phyloP scores from a whole-genome alignment of 2,329 filamentous ascomycete genomes.

The Alternaria sp. region DNA sequence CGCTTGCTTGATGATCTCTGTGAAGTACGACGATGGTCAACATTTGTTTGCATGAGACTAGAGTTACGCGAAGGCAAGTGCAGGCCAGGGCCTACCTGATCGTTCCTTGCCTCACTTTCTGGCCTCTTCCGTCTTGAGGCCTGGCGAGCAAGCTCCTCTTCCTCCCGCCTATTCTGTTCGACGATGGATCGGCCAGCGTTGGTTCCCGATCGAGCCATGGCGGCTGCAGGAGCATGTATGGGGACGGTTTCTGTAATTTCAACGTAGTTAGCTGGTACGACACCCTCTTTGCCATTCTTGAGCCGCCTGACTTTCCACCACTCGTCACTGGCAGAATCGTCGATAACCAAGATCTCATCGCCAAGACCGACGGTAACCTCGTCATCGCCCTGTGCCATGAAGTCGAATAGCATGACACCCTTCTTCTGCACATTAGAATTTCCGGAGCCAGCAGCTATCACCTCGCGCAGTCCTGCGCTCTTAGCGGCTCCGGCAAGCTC shows the following conservation, averaged over 20 bases:
- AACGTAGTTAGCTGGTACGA: slow-evolving; percentile 95
- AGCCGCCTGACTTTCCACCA: slow-evolving; percentile 96
- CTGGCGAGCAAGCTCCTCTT: slow-evolving; percentile 83
- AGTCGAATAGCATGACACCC: slow-evolving; percentile 90
- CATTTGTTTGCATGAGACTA: slow-evolving; percentile 74
- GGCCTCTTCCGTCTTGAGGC: slow-evolving; percentile 71
- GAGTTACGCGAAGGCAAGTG: slow-evolving; percentile 79
- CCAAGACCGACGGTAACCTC: slow-evolving; percentile 91
- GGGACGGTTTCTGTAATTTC: slow-evolving; percentile 78
- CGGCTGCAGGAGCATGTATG: slow-evolving; percentile 58
- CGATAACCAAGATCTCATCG: slow-evolving; percentile 89
- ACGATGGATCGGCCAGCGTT: slow-evolving; percentile 72
- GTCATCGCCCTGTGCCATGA: slow-evolving; percentile 94
- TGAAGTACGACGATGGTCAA: slow-evolving; percentile 72
- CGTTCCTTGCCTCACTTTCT: slow-evolving; percentile 61
- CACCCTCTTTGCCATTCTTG: slow-evolving; percentile 92
- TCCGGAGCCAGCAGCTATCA: slow-evolving; percentile 80
- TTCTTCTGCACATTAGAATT: slow-evolving; percentile 72
- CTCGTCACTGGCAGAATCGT: slow-evolving; percentile 92
- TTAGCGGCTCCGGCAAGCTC: slow-evolving; percentile 87
- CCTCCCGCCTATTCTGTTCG: slow-evolving; percentile 80
- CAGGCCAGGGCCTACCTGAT: slow-evolving; percentile 80
- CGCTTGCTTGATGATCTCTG: slow-evolving; percentile 75
- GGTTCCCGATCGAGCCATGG: slow-evolving; percentile 61
- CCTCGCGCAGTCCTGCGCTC: slow-evolving; percentile 84